Evolutionary conservation across 2,329 filamentous ascomycete species (phyloP), one percentile per base, ranked within the genome.

Genomic region (Daldinia eschscholtzii): DNA sequence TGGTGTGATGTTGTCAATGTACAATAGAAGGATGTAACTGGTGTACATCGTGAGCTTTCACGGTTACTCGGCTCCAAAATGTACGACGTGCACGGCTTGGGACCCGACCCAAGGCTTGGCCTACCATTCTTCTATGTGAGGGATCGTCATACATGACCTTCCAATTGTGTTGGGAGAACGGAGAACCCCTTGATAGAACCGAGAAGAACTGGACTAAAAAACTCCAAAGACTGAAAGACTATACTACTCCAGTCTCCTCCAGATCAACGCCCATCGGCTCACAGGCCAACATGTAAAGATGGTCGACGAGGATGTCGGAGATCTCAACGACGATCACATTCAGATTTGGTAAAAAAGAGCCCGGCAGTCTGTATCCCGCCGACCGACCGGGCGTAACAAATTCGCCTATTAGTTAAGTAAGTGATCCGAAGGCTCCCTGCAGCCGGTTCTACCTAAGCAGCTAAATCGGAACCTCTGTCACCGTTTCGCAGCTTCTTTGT

Each of bases 401-500:
- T 44, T 44, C 46, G 18, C 57, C 56, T 41, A 26, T 10, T n/a
- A 23, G 23, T n/a, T 58, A 48, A 48, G 28, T 46, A 35, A 41
- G 30, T 26, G 35, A 57, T 63, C 41, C 55, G 59, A 50, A 63
- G 48, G 44, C 55, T 39, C 12, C 57, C 20, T 57, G 62, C 60
- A 55, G 33, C 35, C 50, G 39, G 52, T 26, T 35, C 30, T 42
- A 55, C 53, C 53, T 18, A 37, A 55, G 61, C 35, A 39, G 35
- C 35, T 39, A 39, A 39, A 15, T 30, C 66, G 66, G 69, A 71
- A 37, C 48, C 48, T 69, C 61, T 58, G 42, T 48, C 37, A 60
- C 68, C 68, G 65, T 61, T 37, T 60, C 39, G 65, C 60, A 64
- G 23, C 56, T 63, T 56, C 50, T 63, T 50, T 15, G 18, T 37